Evolutionary conservation across 2,329 filamentous ascomycete species (phyloP), one percentile per base, ranked within the genome.

Genomic region (Pyricularia grisea): DNA sequence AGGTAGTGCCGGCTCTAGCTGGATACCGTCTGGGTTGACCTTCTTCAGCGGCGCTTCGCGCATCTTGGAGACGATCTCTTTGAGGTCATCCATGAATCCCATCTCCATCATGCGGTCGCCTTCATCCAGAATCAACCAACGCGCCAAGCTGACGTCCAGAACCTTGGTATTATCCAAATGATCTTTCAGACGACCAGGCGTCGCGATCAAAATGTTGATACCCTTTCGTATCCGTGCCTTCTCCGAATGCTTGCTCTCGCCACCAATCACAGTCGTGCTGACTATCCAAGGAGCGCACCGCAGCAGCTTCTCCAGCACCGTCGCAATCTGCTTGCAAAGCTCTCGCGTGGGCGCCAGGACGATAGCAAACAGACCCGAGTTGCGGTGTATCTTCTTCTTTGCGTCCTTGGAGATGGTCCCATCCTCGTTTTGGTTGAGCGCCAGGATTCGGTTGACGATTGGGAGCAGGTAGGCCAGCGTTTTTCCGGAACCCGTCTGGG

Each of bases 71-170:
- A 99, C 91, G 72, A 97, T 94, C 71, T 90, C 91, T 76, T 92
- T 91, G 70, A 99, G 87, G 75, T 98, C 94, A 68, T 97, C 90
- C 79, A 98, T 95, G 73, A 99, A 99, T 0, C 95, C 95, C 75
- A 98, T 85, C 76, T 99, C 95, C 94, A 99, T 97, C 77, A 99
- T 82, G n/a, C 95, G 87, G 83, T 99, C 95, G 33, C 95, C 95
- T 79, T 99, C 95, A 74, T 99, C 95, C 6, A 99, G 85, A 2
- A 99, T 90, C 28, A 99, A 81, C 95, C 95, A 99, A 70, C 94
- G 86, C 4, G 97, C 94, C 27, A 90, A 94, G 74, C 91, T 92
- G 60, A 98, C 88, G 72, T 95, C 92, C 68, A 99, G 82, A 0
- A 90, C 93, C 78, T 97, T 89, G 0, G 95, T 99, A 76, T 97